These are phyloP conservation scores for Botryotinia calthae DNA, from an alignment of 2,329 filamentous ascomycete species.

Conservation along the genomic window DNA sequence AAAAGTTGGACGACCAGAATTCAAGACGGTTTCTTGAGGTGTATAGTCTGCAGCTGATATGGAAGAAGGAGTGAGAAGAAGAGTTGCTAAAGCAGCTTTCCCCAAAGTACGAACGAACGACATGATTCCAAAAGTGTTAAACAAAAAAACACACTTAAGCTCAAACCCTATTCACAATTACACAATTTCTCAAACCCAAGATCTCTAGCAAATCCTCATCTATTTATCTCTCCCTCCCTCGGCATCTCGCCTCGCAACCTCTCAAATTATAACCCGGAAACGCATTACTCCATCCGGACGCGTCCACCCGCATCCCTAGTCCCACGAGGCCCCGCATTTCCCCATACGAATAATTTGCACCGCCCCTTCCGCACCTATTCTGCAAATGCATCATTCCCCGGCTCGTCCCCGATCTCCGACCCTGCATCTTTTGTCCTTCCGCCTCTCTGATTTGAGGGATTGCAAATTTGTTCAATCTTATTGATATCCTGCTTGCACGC, in stretches of 20 bases:
- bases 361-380: background rate
- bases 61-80: background rate
- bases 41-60: background rate
- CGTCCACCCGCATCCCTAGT: background rate
- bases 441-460: background rate
- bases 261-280: background rate
- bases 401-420: background rate
- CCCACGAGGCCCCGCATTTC: background rate
- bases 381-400: background rate
- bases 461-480: background rate
- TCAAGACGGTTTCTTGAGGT: background rate
- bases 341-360: background rate
- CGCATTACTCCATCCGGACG: background rate
- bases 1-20: conserved; percentile 15
- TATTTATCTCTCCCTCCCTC: background rate
- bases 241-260: background rate
- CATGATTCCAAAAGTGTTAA: background rate
- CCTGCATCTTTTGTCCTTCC: background rate
- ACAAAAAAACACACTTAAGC: background rate
- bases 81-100: background rate
- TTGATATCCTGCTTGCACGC: background rate
- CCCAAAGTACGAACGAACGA: background rate
- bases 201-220: background rate
- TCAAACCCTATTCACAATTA: background rate
- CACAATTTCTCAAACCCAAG: background rate